Base-by-base conservation (phyloP, 257 asterid species). In the Jasminum sambac region DNA sequence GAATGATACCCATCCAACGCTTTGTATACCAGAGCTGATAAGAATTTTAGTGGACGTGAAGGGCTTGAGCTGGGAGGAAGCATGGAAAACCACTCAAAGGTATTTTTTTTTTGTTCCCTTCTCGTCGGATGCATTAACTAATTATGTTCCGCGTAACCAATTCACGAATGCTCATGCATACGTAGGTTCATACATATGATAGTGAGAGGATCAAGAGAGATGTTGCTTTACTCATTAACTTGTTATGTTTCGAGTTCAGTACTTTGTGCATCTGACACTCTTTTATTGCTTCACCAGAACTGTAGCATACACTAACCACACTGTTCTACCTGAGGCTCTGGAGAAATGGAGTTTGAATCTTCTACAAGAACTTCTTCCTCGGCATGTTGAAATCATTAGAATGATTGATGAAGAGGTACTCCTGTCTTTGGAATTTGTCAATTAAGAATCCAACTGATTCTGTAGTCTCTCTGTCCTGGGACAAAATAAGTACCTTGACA, bases 291-390 rank as follows among this genome's bases (percentile, higher is more conserved):
- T 57, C 39, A 64, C 34, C 82, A 87, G 89, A 78, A 85, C 89
- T 64, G 87, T 87, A 70, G 87, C 94, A 39, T 87, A 85, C 72
- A 85, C 88, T 26, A 87, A 85, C 72, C 89, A 87, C 72, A 87
- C 94, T n/a, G 90, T 87, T 77, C 84, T 83, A 37, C 94, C 94
- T 2, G 89, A 87, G 83, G 94, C 94, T 60, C 78, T 87, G 67
- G 89, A 87, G 87, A 87, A 85, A 70, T 85, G 90, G 90, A 79
- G 84, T 75, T 75, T 77, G 69, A 40, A 78, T 71, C 84, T 85
- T 66, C 83, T 87, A 17, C 72, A 80, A 68, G 70, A 83, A 70
- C 82, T 87, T 70, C 89, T 87, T 64, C 94, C 94, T 67, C 81
- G 94, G 14, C 94, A 87, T 38, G 81, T 87, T 81, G 87, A 87